Evolutionary conservation across 768 basidiomycete genomes (phyloP).

Genomic region (Boletus pseudopeckii): DNA sequence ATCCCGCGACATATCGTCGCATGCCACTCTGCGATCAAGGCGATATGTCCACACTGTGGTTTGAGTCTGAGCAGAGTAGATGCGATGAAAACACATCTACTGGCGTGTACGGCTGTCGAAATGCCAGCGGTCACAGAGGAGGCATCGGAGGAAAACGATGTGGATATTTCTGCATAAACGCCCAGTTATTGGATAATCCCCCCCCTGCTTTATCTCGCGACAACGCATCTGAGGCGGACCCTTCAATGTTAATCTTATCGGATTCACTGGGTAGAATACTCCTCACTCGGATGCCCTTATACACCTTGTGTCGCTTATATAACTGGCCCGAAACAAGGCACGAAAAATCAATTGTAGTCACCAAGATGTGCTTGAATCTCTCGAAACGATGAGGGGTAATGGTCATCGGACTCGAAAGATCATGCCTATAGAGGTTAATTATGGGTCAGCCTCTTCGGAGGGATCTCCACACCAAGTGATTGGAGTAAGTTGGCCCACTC

Average conservation of each 20-base stretch:
- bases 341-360: too few relatives aligned
- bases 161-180: background rate
- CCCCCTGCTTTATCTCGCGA: background rate
- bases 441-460: too few relatives aligned
- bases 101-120: conserved; percentile 4
- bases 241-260: background rate
- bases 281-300: too few relatives aligned
- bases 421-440: too few relatives aligned
- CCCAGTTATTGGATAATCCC: too few relatives aligned
- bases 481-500: too few relatives aligned
- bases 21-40: conserved; percentile 24
- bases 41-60: conserved; percentile 13
- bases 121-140: background rate
- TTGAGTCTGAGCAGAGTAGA: conserved; percentile 21
- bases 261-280: background rate
- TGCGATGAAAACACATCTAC: conserved; percentile 21
- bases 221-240: background rate
- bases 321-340: too few relatives aligned
- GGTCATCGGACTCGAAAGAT: too few relatives aligned
- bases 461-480: too few relatives aligned
- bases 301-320: too few relatives aligned
- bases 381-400: too few relatives aligned
- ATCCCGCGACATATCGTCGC: conserved; percentile 25
- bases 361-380: too few relatives aligned
- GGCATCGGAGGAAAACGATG: background rate